Conservation (phyloP, 768 basidiomycete species). For the Auriscalpium orientale region DNA sequence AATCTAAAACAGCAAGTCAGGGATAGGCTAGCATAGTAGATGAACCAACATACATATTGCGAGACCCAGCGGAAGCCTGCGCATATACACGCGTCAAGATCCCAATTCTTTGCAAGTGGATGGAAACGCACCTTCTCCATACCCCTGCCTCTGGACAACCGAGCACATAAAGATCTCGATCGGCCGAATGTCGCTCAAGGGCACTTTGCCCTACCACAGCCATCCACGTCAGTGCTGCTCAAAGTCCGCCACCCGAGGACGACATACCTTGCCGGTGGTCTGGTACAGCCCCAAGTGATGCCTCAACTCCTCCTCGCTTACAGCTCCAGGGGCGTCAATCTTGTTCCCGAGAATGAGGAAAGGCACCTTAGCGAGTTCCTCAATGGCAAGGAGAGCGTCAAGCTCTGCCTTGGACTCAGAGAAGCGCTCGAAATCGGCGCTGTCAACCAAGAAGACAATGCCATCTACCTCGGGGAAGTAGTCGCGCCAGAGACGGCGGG, state of each 20-base stretch:
- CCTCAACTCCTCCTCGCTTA: conserved; percentile 95
- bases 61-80: conserved; percentile 91
- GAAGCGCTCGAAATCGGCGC: conserved; percentile 94
- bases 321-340: conserved; percentile 97
- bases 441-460: conserved; percentile 97
- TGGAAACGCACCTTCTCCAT: conserved; percentile 72
- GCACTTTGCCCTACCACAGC: conserved; percentile 79
- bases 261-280: conserved; percentile 96
- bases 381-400: conserved; percentile 91
- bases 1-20: not conserved
- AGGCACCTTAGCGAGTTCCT: conserved; percentile 91
- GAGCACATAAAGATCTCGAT: conserved; percentile 99
- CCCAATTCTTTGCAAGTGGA: conserved; percentile 1
- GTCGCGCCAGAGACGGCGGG: conserved; percentile 97
- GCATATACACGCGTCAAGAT: not conserved
- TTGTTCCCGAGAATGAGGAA: conserved; percentile 99
- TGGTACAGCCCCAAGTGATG: conserved; percentile 94
- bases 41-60: conserved; percentile 68
- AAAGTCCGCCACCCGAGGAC: not conserved
- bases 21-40: not conserved
- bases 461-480: conserved; percentile 99
- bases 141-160: conserved; percentile 96
- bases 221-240: conserved; percentile 4
- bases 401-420: conserved; percentile 95
- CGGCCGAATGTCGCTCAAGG: conserved; percentile 91